Percentiles rank a stretch among this genome's conserved stretches.
Evolutionary conservation across 1,139 yeast species (phyloP).

Genomic region (Casaregolazyma suthepensis): DNA sequence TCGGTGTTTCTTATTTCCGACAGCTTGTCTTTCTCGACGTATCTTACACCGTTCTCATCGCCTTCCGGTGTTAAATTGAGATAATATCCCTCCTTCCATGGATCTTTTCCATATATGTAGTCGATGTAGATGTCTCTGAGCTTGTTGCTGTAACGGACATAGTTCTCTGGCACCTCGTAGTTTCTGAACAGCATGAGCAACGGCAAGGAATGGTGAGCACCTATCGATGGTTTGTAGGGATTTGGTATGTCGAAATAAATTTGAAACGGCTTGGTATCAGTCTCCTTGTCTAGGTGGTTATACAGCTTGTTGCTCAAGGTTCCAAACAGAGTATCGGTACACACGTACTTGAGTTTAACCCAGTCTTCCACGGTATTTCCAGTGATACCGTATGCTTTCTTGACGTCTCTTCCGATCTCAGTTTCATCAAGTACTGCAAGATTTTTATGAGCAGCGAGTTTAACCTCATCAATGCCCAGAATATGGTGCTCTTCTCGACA

Average conservation of each 20-base stretch:
- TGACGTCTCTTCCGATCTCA: not conserved
- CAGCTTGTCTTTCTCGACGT: not conserved
- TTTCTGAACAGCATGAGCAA: slow-evolving; percentile 5
- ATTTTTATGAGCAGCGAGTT: not conserved
- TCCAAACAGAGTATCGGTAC: not conserved
- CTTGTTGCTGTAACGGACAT: slow-evolving; percentile 1
- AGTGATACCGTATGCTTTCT: not conserved
- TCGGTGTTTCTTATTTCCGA: slow-evolving; percentile 1
- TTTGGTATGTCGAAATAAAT: slow-evolving; percentile 1
- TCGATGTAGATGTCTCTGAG: not conserved
- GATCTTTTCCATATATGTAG: slow-evolving; percentile 1
- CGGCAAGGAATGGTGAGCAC: slow-evolving; percentile 6
- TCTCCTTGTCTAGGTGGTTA: not conserved
- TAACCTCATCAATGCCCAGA: not conserved
- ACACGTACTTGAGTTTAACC: not conserved
- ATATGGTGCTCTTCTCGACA: slow-evolving; percentile 2
- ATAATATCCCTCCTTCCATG: not conserved
- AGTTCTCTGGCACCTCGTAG: not conserved
- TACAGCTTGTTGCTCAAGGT: not conserved
- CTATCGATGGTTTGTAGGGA: not conserved
- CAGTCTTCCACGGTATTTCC: not conserved
- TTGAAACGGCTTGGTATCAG: not conserved
- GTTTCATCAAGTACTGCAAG: not conserved
- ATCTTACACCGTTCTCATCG: not conserved
- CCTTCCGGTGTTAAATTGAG: not conserved